phyloP scores from a whole-genome alignment of 1,139 yeast species.

The Pichia sp. region DNA sequence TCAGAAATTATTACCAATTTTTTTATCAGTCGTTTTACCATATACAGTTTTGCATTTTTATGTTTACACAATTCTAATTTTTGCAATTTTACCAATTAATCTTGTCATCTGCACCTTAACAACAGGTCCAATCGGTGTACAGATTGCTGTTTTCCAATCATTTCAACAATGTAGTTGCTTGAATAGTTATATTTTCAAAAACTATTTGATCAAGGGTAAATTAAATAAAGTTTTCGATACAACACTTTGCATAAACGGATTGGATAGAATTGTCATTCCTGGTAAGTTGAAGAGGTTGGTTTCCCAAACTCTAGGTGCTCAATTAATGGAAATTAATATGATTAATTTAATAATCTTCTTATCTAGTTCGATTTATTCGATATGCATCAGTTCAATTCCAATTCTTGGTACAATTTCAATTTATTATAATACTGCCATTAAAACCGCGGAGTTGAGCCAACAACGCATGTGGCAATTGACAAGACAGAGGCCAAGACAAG shows the following conservation, averaged over 20 bases:
- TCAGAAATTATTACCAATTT: constrained; percentile 23
- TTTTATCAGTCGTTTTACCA: constrained; percentile 21
- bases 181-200: constrained; percentile 20
- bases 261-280: constrained; percentile 25
- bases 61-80: constrained; percentile 16
- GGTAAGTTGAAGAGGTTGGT: constrained; percentile 28
- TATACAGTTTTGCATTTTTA: constrained; percentile 18
- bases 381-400: constrained; percentile 20
- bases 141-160: constrained; percentile 20
- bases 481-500: constrained; percentile 30
- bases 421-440: constrained; percentile 16
- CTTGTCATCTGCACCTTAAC: constrained; percentile 17
- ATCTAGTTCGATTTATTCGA: not conserved
- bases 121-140: constrained; percentile 25
- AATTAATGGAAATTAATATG: constrained; percentile 10
- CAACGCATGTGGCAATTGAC: constrained; percentile 20
- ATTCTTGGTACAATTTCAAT: constrained; percentile 21
- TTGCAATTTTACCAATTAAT: constrained; percentile 23
- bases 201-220: constrained; percentile 22
- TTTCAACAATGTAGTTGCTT: constrained; percentile 23
- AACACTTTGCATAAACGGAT: constrained; percentile 23
- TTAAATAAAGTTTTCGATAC: constrained; percentile 24
- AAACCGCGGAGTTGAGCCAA: constrained; percentile 18
- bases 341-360: constrained; percentile 2
- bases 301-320: constrained; percentile 22